These are phyloP conservation scores for Martensiomyces pterosporus DNA, from an alignment of 192 early-diverging fungal species.

Conservation along the genomic window DNA sequence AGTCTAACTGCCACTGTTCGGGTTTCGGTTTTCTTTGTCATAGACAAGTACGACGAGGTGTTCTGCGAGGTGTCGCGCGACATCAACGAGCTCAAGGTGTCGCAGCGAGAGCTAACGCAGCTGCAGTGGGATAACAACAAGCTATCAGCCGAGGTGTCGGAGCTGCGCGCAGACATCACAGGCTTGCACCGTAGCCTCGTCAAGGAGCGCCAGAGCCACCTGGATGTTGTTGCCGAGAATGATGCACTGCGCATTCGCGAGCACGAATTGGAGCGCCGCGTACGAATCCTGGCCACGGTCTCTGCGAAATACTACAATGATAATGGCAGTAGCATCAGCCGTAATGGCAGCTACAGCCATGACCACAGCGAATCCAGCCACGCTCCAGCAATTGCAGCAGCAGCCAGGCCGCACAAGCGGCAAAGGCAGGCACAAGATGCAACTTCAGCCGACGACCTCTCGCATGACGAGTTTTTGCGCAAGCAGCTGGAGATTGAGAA, in stretches of 20 bases:
- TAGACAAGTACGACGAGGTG: constrained; percentile 50
- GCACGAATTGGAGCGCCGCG: constrained; percentile 42
- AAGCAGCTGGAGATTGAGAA: constrained; percentile 47
- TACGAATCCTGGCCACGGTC: constrained; percentile 31
- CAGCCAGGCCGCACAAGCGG: constrained; percentile 26
- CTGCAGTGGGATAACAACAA: constrained; percentile 44
- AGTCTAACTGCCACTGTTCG: not conserved
- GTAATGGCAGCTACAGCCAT: not conserved
- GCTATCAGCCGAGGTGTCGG: constrained; percentile 23
- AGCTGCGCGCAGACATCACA: constrained; percentile 34
- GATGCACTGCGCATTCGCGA: constrained; percentile 43
- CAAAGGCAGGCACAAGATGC: constrained; percentile 13
- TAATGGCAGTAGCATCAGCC: too few relatives aligned
- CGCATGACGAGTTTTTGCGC: constrained; percentile 17
- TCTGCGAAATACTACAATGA: constrained; percentile 33
- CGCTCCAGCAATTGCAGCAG: constrained; percentile 13
- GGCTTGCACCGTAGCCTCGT: constrained; percentile 29
- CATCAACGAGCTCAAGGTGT: constrained; percentile 37
- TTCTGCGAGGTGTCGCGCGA: constrained; percentile 35
- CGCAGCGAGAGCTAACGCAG: constrained; percentile 39
- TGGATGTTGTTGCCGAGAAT: constrained; percentile 46
- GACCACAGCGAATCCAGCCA: not conserved
- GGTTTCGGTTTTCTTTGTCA: not conserved
- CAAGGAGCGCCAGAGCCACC: constrained; percentile 40
- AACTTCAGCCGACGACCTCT: not conserved